A percentile compares a stretch with the other conserved stretches of the same genome.
These are phyloP conservation scores for Strigomonas galati DNA, from an alignment of 208 protist genomes.

Conservation along the genomic window DNA sequence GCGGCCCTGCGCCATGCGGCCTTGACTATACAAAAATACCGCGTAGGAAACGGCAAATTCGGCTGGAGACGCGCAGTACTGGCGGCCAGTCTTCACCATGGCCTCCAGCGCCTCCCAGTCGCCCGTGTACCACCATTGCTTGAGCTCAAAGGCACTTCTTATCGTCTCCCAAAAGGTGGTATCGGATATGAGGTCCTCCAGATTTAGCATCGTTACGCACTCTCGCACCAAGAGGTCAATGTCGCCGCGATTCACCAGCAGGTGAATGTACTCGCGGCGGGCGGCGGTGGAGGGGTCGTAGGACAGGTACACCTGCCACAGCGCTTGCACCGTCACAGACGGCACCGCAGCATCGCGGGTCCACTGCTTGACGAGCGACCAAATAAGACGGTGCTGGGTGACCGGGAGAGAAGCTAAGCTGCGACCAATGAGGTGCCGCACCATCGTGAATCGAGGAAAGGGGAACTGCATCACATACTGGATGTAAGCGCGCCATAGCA, in stretches of 20 bases:
- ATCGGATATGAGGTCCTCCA: slow-evolving; percentile 32
- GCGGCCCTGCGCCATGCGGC: slow-evolving; percentile 43
- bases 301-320: slow-evolving; percentile 61
- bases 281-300: slow-evolving; percentile 46
- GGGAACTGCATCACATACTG: slow-evolving; percentile 52
- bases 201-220: not conserved
- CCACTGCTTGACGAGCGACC: slow-evolving; percentile 57
- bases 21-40: slow-evolving; percentile 71
- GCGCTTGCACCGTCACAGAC: slow-evolving; percentile 31
- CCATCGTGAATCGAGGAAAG: slow-evolving; percentile 56
- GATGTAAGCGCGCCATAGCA: slow-evolving; percentile 69
- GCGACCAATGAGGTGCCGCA: slow-evolving; percentile 49
- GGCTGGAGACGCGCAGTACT: slow-evolving; percentile 45
- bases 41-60: slow-evolving; percentile 48
- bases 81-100: slow-evolving; percentile 38
- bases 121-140: slow-evolving; percentile 42
- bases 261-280: slow-evolving; percentile 57
- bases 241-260: slow-evolving; percentile 49
- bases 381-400: slow-evolving; percentile 78
- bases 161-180: slow-evolving; percentile 65
- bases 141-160: slow-evolving; percentile 43
- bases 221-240: slow-evolving; percentile 50
- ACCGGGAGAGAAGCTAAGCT: slow-evolving; percentile 53
- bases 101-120: slow-evolving; percentile 30
- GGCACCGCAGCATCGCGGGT: slow-evolving; percentile 39